These are phyloP conservation scores for Azolla pinnata DNA, from an alignment of 75 land plant genomes.

Conservation along the genomic window DNA sequence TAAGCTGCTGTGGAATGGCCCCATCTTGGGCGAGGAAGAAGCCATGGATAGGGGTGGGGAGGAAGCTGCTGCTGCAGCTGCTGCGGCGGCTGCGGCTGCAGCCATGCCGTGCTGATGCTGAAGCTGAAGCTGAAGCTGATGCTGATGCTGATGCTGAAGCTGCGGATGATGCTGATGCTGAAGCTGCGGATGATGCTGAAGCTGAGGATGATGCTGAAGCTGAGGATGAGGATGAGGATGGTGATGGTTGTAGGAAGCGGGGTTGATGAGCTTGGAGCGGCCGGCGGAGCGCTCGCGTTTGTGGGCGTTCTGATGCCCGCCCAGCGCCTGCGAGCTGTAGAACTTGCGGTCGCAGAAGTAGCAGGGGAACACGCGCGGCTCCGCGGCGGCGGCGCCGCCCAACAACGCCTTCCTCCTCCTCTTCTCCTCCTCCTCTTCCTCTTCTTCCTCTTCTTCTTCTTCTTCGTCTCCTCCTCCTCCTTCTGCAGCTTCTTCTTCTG, in stretches of 20 bases:
- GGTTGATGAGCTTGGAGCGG: neutral
- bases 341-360: slow-evolving; percentile 40
- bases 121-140: neutral
- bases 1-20: neutral
- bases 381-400: no score
- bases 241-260: neutral
- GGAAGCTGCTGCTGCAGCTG: neutral
- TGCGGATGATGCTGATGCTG: no score
- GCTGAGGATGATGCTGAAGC: neutral
- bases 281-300: slow-evolving; percentile 30
- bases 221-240: neutral
- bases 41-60: neutral
- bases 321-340: slow-evolving; percentile 44
- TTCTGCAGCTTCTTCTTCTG: no score
- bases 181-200: neutral
- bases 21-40: neutral
- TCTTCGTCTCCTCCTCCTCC: no score
- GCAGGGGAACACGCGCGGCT: slow-evolving; percentile 32
- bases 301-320: slow-evolving; percentile 59
- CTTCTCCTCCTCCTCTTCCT: no score
- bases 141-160: no score
- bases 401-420: no score
- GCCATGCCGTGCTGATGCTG: neutral
- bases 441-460: no score
- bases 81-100: neutral